phyloP scores from a whole-genome alignment of 1,284 basidiomycete genomes.

The Volvariella surrecta region DNA sequence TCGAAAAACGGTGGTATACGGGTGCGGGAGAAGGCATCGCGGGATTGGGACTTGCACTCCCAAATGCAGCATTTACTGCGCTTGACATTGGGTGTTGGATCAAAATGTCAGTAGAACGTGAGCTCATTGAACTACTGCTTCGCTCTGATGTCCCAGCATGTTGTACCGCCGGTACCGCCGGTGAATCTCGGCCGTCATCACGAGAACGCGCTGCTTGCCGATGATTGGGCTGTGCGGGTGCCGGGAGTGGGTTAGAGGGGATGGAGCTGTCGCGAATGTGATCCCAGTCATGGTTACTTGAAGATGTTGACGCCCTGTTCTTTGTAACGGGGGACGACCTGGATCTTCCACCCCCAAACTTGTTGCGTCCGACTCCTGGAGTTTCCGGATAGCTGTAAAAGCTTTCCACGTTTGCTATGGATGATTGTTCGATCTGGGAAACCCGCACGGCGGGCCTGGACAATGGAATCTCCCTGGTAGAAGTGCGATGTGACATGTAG shows the following conservation, averaged over 20 bases:
- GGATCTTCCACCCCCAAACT: neutral
- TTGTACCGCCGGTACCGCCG: too few relatives aligned
- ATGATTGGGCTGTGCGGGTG: neutral
- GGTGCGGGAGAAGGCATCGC: constrained; percentile 5
- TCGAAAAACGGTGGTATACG: constrained; percentile 10
- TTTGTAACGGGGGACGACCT: neutral
- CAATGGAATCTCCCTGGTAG: neutral
- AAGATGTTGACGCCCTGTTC: too few relatives aligned
- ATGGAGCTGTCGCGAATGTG: too few relatives aligned
- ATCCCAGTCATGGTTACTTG: too few relatives aligned
- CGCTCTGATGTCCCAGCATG: neutral
- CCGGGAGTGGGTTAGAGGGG: neutral
- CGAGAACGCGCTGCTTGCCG: too few relatives aligned
- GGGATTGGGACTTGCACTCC: neutral
- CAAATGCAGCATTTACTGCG: constrained; percentile 7
- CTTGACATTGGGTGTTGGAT: constrained; percentile 6
- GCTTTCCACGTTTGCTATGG: constrained; percentile 13
- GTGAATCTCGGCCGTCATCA: too few relatives aligned
- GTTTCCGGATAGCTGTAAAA: constrained; percentile 17
- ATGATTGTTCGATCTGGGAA: constrained; percentile 9
- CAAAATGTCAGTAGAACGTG: neutral
- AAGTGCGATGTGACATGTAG: constrained; percentile 11
- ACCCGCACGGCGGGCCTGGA: neutral
- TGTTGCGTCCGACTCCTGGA: constrained; percentile 19
- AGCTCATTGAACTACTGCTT: neutral